Conservation (phyloP, 2,329 filamentous ascomycete species). For the Lachnellula hyalina region DNA sequence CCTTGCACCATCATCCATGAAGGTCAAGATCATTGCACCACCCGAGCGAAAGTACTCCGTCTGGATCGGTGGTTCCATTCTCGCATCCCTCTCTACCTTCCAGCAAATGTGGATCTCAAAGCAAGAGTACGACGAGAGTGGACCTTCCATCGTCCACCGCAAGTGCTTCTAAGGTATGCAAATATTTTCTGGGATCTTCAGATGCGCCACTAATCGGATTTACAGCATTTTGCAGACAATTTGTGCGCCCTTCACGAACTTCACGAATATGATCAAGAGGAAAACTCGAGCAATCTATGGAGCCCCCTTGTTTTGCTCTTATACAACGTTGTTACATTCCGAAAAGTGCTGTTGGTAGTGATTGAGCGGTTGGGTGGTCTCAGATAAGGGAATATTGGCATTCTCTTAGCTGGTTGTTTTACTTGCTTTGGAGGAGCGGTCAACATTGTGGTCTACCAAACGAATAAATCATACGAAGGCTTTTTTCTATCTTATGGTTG, state of each 20-base stretch:
- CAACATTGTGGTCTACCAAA: slow-evolving; percentile 29
- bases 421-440: slow-evolving; percentile 25
- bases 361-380: slow-evolving; percentile 29
- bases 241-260: slow-evolving; percentile 30
- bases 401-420: slow-evolving; percentile 27
- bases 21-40: slow-evolving; percentile 99
- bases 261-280: slow-evolving; percentile 31
- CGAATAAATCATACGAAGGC: slow-evolving; percentile 28
- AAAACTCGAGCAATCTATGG: slow-evolving; percentile 27
- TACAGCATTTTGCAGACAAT: slow-evolving; percentile 21
- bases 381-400: slow-evolving; percentile 21
- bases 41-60: slow-evolving; percentile 99
- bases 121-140: slow-evolving; percentile 99
- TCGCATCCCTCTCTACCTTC: slow-evolving; percentile 99
- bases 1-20: slow-evolving; percentile 99
- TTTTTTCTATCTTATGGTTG: slow-evolving; percentile 21
- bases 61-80: slow-evolving; percentile 99
- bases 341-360: slow-evolving; percentile 32
- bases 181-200: background rate
- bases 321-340: slow-evolving; percentile 29
- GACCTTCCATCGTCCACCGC: slow-evolving; percentile 98
- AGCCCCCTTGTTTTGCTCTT: slow-evolving; percentile 26
- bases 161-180: slow-evolving; percentile 96
- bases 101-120: slow-evolving; percentile 99
- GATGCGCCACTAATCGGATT: background rate